Evolutionary conservation across 345 rosid species (phyloP).

Genomic region (Populus simonii): DNA sequence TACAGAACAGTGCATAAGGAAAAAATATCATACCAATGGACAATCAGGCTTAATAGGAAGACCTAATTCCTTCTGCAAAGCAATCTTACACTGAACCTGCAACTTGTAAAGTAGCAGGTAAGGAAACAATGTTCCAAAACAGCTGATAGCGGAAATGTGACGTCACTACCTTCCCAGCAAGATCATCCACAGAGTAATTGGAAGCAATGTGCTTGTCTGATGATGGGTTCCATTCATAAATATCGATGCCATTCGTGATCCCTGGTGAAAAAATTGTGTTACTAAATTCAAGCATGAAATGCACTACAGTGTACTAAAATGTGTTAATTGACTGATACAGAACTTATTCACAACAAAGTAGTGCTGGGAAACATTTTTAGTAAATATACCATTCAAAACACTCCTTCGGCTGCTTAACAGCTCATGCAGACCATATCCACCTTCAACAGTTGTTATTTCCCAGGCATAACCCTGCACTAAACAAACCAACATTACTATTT

Average conservation of each 20-base stretch:
- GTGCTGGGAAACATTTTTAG: neutral
- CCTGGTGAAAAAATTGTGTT: conserved; percentile 41
- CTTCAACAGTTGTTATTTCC: conserved; percentile 95
- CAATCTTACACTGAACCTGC: conserved; percentile 78
- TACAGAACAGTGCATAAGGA: neutral
- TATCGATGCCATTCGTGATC: conserved; percentile 81
- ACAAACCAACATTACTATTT: neutral
- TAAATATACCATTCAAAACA: conserved; percentile 64
- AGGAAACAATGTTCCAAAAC: conserved; percentile 14
- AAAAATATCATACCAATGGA: conserved; percentile 59
- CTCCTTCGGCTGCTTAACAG: conserved; percentile 63
- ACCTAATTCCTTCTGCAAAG: conserved; percentile 85
- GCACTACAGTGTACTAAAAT: neutral
- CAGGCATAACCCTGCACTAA: conserved; percentile 80
- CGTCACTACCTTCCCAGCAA: conserved; percentile 68
- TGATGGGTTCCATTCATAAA: conserved; percentile 84
- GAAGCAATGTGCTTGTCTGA: conserved; percentile 57
- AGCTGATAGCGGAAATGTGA: conserved; percentile 3
- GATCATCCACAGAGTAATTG: conserved; percentile 64
- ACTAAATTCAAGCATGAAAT: neutral
- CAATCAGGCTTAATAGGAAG: conserved; percentile 82
- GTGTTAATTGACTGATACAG: neutral
- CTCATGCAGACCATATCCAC: conserved; percentile 88
- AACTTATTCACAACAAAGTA: neutral
- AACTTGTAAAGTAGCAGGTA: conserved; percentile 21